These are phyloP conservation scores for Hortaea werneckii DNA, from an alignment of 2,329 filamentous ascomycete species.

Conservation along the genomic window DNA sequence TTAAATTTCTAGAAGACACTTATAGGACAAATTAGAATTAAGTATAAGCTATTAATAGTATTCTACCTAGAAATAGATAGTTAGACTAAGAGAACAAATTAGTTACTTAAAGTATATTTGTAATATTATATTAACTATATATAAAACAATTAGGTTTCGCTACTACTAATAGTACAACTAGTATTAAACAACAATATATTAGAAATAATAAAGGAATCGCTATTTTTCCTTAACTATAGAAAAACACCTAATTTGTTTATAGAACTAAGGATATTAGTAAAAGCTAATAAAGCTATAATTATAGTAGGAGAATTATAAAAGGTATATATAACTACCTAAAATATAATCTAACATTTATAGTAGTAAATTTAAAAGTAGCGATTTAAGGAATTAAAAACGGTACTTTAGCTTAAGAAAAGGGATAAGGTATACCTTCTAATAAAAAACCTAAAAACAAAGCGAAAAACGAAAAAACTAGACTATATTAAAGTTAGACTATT, in stretches of 20 bases:
- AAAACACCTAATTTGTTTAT: constrained; percentile 4
- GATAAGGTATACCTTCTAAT: constrained; percentile 12
- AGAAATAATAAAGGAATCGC: no score
- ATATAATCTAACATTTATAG: not conserved
- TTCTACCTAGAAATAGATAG: no score
- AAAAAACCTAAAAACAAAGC: constrained; percentile 8
- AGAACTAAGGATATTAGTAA: not conserved
- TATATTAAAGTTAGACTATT: not conserved
- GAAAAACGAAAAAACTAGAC: constrained; percentile 10
- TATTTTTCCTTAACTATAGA: constrained; percentile 14
- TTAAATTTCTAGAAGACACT: no score
- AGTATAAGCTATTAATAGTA: no score
- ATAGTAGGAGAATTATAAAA: not conserved
- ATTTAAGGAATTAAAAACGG: not conserved
- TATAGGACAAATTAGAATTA: no score
- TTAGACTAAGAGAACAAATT: no score
- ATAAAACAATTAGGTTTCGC: no score
- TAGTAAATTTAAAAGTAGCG: not conserved
- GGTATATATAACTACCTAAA: not conserved
- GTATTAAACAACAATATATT: no score
- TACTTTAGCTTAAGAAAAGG: constrained; percentile 2
- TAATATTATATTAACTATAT: no score
- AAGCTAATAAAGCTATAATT: not conserved
- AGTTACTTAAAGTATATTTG: no score
- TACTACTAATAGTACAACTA: no score